Base-by-base conservation (phyloP, 805 yeast genomes). In the Kuraishia cidri region DNA sequence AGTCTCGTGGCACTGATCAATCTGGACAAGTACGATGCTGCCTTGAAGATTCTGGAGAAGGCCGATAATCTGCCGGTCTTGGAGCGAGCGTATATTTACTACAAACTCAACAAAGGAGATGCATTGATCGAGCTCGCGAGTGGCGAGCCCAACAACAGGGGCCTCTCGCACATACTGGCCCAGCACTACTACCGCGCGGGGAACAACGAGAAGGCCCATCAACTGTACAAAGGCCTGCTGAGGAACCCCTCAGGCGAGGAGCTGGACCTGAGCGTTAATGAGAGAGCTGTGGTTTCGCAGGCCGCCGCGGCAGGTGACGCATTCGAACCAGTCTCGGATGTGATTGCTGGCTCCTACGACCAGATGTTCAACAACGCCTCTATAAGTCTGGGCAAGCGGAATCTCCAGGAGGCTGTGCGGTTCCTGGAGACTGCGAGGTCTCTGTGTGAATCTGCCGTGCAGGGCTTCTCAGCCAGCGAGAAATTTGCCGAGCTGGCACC, bases 241-340 rank as follows among this genome's bases (percentile, higher is more conserved):
- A 31, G 50, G 3, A 32, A 50, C 6, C 53, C 60, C 19, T 45
- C 56, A 30, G 58, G 55, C 27, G 71, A 66, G 34, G 79, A 68
- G 42, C 45, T 44, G 15, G 88, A 79, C 50, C 48, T 78, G 35
- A 46, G 61, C 19, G 78, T 77, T 28, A 81, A 81, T 48, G 82
- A 79, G 51, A 64, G 79, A 37, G 86, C 88, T 3, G 65, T 75
- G n/a, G 54, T 72, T 16, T 72, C 83, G 8, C 82, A 73, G 47
- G 48, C 54, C 7, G 47, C 48, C 5, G 26, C 42, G 9, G 42
- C 52, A 5, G 30, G 48, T 10, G 35, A 38, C 4, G 36, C 34
- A 26, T 11, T 12, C 9, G 23, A 24, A 4, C 29, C 31, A 52
- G 25, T 37, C 43, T 13, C 13, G 22, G 23, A 14, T 8, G 16